Percentiles rank a stretch among this genome's conserved stretches.
Conservation (phyloP, 495 filamentous ascomycete genomes). For the Aspergillus egyptiacus region DNA sequence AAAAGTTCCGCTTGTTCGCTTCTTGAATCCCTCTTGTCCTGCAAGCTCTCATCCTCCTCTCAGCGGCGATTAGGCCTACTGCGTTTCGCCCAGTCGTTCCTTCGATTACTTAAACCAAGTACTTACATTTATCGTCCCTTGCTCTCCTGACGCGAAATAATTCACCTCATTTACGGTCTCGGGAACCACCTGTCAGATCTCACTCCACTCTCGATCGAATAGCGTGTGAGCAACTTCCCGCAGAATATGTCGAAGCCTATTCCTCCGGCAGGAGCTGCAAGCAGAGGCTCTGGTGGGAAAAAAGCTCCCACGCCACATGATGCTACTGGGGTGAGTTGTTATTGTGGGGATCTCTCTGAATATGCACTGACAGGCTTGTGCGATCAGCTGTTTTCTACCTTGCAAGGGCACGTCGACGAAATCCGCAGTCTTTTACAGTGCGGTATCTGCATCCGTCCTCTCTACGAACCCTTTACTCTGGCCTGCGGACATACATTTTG, state of each 20-base stretch:
- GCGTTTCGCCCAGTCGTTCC: conserved; percentile 7
- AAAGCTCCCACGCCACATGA: conserved; percentile 18
- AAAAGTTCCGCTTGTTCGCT: not conserved
- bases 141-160: not conserved
- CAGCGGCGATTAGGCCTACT: conserved; percentile 3
- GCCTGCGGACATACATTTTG: conserved; percentile 72
- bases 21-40: not conserved
- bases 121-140: not conserved
- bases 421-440: conserved; percentile 51
- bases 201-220: not conserved
- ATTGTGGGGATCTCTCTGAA: not conserved
- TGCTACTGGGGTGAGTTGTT: conserved; percentile 30
- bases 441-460: conserved; percentile 61
- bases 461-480: conserved; percentile 69
- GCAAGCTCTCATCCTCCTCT: not conserved
- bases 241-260: conserved; percentile 15
- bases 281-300: conserved; percentile 15
- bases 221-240: not conserved
- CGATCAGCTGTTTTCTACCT: conserved; percentile 38
- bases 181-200: not conserved
- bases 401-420: conserved; percentile 48
- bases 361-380: conserved; percentile 11
- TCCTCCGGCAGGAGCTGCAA: conserved; percentile 2
- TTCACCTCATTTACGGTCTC: not conserved
- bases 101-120: conserved; percentile 8